phyloP scores from a whole-genome alignment of 2,329 filamentous ascomycete genomes.

The Cladosporium sp. region DNA sequence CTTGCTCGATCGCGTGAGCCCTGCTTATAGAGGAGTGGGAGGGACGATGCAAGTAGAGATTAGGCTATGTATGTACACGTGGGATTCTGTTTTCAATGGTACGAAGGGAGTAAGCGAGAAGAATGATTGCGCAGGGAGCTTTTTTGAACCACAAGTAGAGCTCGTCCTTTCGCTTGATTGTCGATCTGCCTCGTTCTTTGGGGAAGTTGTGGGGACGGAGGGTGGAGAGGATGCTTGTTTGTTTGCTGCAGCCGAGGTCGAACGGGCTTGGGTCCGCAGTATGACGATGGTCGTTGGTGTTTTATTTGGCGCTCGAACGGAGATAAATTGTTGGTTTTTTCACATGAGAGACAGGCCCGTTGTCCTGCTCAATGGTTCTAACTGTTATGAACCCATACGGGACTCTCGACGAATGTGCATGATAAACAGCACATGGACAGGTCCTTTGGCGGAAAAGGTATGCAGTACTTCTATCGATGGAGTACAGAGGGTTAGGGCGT shows the following conservation, averaged over 20 bases:
- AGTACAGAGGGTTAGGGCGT: not conserved
- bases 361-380: too few relatives aligned
- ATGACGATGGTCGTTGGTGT: not conserved
- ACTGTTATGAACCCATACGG: too few relatives aligned
- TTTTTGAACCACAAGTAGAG: not conserved
- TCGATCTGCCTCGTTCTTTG: constrained; percentile 2
- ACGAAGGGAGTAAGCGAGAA: not conserved
- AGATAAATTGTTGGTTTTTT: not conserved
- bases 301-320: not conserved
- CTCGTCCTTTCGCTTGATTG: not conserved
- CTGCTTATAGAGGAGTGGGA: not conserved
- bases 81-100: not conserved
- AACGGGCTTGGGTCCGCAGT: not conserved
- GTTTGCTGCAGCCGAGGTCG: constrained; percentile 13
- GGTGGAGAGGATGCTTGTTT: constrained; percentile 11
- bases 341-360: too few relatives aligned
- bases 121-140: not conserved
- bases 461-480: not conserved
- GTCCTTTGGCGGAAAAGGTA: too few relatives aligned
- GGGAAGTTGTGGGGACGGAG: constrained; percentile 14
- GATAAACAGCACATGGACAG: too few relatives aligned
- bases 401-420: too few relatives aligned
- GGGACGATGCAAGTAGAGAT: not conserved
- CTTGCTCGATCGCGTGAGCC: not conserved
- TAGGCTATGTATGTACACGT: constrained; percentile 6